phyloP scores from a whole-genome alignment of 2,329 filamentous ascomycete genomes.

The Diaporthe citrichinensis region DNA sequence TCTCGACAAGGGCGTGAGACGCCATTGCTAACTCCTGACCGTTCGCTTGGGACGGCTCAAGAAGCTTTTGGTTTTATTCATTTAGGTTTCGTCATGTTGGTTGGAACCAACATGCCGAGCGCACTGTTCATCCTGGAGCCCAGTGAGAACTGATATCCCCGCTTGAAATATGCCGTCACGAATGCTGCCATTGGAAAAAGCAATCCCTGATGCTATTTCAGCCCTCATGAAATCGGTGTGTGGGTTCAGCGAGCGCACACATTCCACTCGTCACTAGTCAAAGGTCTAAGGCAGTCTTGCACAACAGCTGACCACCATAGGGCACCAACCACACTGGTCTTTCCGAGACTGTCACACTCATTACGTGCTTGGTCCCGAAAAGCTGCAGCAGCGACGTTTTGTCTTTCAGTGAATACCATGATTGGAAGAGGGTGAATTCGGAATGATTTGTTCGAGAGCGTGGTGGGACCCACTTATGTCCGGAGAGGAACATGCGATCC shows the following conservation, averaged over 20 bases:
- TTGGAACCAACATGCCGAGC: background rate
- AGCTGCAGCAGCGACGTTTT: background rate
- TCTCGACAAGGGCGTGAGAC: too few relatives aligned
- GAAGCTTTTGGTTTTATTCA: background rate
- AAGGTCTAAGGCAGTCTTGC: background rate
- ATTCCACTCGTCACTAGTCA: background rate
- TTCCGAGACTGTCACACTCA: background rate
- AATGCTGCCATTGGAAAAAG: background rate
- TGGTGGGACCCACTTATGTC: background rate
- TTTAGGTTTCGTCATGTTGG: background rate
- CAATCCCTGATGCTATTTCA: accelerated
- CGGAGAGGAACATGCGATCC: background rate
- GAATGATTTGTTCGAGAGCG: background rate
- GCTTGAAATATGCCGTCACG: background rate
- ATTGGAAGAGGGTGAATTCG: background rate
- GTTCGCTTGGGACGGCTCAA: background rate
- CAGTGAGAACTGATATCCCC: too few relatives aligned
- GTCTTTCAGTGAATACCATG: background rate
- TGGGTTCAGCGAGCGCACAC: background rate
- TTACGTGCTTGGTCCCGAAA: background rate
- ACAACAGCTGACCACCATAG: background rate
- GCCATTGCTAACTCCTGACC: too few relatives aligned
- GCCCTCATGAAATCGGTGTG: background rate
- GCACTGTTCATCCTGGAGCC: background rate
- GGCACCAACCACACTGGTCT: background rate